phyloP scores from a whole-genome alignment of 495 filamentous ascomycete genomes.

The Stereocaulon alpinum region DNA sequence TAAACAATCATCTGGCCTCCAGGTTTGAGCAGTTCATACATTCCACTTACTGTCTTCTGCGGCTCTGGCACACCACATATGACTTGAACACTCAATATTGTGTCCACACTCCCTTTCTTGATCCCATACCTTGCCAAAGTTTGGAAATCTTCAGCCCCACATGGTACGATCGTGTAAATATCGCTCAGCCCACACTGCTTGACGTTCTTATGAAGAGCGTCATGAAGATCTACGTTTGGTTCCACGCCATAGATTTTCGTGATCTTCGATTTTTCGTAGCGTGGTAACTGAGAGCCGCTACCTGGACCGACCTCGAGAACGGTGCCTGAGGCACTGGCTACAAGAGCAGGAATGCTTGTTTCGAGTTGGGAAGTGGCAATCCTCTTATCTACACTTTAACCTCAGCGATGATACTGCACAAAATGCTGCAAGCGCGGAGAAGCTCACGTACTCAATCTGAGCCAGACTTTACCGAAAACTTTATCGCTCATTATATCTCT shows the following conservation, averaged over 20 bases:
- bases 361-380: too few species aligned
- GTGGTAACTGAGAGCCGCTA: slow-evolving; percentile 36
- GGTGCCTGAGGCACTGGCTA: slow-evolving; percentile 29
- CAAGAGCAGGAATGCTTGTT: slow-evolving; percentile 30
- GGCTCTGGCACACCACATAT: slow-evolving; percentile 62
- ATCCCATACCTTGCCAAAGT: slow-evolving; percentile 36
- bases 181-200: slow-evolving; percentile 39
- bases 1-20: slow-evolving; percentile 59
- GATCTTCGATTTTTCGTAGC: slow-evolving; percentile 29
- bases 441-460: too few species aligned
- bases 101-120: slow-evolving; percentile 48
- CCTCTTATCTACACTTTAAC: too few species aligned
- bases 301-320: slow-evolving; percentile 43
- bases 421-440: too few species aligned
- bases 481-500: too few species aligned
- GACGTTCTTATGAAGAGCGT: slow-evolving; percentile 36
- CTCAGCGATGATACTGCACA: too few species aligned
- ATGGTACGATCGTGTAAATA: slow-evolving; percentile 55
- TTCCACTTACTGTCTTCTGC: slow-evolving; percentile 40
- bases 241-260: slow-evolving; percentile 36
- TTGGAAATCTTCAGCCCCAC: slow-evolving; percentile 46
- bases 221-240: slow-evolving; percentile 41
- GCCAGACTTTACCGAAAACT: too few species aligned
- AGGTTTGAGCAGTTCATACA: slow-evolving; percentile 54
- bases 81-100: slow-evolving; percentile 57